Evolutionary conservation across 495 filamentous ascomycete species (phyloP).

Genomic region (Opeltia flavorubescens): DNA sequence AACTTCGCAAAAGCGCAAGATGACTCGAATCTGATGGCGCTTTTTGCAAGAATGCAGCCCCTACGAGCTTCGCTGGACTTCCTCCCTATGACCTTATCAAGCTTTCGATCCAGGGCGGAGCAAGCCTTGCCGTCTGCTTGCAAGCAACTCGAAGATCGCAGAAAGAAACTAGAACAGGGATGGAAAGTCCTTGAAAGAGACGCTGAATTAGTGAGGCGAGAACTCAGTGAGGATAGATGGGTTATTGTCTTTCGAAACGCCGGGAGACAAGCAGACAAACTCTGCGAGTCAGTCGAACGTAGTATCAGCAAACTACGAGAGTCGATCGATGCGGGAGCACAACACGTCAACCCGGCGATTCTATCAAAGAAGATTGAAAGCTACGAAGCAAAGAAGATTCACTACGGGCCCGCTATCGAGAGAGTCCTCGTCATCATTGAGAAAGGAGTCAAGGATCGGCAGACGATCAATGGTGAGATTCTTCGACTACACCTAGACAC

Average conservation of each 20-base stretch:
- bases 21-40: slow-evolving; percentile 61
- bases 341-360: slow-evolving; percentile 48
- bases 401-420: slow-evolving; percentile 91
- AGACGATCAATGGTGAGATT: slow-evolving; percentile 93
- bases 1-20: slow-evolving; percentile 50
- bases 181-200: slow-evolving; percentile 77
- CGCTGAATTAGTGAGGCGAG: slow-evolving; percentile 70
- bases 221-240: slow-evolving; percentile 91
- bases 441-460: slow-evolving; percentile 75
- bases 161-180: slow-evolving; percentile 53
- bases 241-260: slow-evolving; percentile 87
- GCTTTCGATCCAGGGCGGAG: slow-evolving; percentile 66
- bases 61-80: slow-evolving; percentile 88
- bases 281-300: slow-evolving; percentile 83
- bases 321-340: slow-evolving; percentile 55
- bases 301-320: slow-evolving; percentile 73
- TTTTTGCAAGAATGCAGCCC: slow-evolving; percentile 92
- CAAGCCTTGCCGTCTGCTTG: slow-evolving; percentile 74
- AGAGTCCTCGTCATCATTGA: slow-evolving; percentile 81
- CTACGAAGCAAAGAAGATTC: slow-evolving; percentile 88
- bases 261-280: slow-evolving; percentile 81
- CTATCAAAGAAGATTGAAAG: slow-evolving; percentile 74
- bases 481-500: slow-evolving; percentile 70
- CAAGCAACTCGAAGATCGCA: slow-evolving; percentile 65
- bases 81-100: slow-evolving; percentile 84